Evolutionary conservation across 495 filamentous ascomycete genomes (phyloP).

Genomic region (Trichoderma virens): DNA sequence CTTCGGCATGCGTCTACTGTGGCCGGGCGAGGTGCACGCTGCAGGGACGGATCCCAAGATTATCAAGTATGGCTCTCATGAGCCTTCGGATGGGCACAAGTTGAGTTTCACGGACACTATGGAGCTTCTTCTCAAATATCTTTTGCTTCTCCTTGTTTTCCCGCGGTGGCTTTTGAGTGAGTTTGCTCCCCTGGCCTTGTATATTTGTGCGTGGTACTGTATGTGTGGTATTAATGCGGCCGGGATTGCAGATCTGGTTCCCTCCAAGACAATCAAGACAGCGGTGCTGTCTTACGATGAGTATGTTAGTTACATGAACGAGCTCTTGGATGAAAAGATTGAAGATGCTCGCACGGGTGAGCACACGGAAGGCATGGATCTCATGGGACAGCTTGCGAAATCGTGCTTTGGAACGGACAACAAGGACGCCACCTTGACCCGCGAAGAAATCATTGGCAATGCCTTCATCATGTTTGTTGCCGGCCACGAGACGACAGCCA

Average conservation of each 20-base stretch:
- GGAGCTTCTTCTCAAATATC: constrained; percentile 40
- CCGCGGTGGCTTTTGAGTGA: constrained; percentile 39
- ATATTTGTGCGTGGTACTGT: neutral
- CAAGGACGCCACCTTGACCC: constrained; percentile 1
- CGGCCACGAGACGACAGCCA: constrained; percentile 67
- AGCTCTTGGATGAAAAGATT: constrained; percentile 50
- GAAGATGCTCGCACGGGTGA: constrained; percentile 39
- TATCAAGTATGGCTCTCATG: constrained; percentile 35
- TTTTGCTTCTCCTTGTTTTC: constrained; percentile 45
- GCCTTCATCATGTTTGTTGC: constrained; percentile 65
- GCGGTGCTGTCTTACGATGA: constrained; percentile 48
- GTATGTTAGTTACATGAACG: constrained; percentile 56
- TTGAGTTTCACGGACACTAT: constrained; percentile 54
- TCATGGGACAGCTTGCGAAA: constrained; percentile 52
- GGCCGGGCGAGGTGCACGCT: constrained; percentile 41
- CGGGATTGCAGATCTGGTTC: constrained; percentile 31
- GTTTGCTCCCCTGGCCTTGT: constrained; percentile 8
- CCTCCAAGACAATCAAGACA: constrained; percentile 39
- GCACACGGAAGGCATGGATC: constrained; percentile 46
- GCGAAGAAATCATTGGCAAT: constrained; percentile 58
- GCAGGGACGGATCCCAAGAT: constrained; percentile 30
- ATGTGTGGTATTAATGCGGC: too few relatives aligned
- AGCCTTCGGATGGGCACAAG: constrained; percentile 43
- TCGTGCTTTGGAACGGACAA: constrained; percentile 30
- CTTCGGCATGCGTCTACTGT: constrained; percentile 52